phyloP scores from a whole-genome alignment of 192 early-diverging fungal genomes.

The Phlyctochytrium arcticum region DNA sequence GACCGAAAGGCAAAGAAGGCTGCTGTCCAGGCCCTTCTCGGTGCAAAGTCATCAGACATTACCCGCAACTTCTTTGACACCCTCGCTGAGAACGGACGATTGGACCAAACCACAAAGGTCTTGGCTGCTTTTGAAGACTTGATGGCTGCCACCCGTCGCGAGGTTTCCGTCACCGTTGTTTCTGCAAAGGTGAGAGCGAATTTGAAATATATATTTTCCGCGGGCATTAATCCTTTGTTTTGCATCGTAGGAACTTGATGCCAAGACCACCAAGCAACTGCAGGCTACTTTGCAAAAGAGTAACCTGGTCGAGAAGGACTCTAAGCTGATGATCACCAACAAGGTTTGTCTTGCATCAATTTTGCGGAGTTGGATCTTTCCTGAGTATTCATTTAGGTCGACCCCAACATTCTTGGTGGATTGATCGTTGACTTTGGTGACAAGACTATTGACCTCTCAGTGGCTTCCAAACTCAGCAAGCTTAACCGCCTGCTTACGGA shows the following conservation, averaged over 20 bases:
- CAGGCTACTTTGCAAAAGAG: slow-evolving; percentile 78
- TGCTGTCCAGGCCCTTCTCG: slow-evolving; percentile 61
- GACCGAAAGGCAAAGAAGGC: slow-evolving; percentile 74
- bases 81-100: slow-evolving; percentile 91
- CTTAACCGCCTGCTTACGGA: slow-evolving; percentile 87
- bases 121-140: slow-evolving; percentile 74
- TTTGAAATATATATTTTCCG: neutral
- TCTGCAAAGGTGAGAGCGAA: slow-evolving; percentile 69
- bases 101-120: slow-evolving; percentile 78
- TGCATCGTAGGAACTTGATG: slow-evolving; percentile 66
- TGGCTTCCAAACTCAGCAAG: slow-evolving; percentile 91
- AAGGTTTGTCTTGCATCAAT: slow-evolving; percentile 52
- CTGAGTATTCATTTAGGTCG: slow-evolving; percentile 49
- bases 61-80: slow-evolving; percentile 90
- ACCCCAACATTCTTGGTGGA: slow-evolving; percentile 90
- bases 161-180: slow-evolving; percentile 83
- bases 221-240: too few species aligned
- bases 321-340: slow-evolving; percentile 81
- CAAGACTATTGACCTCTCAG: slow-evolving; percentile 97
- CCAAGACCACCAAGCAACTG: slow-evolving; percentile 64
- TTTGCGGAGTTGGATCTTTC: neutral
- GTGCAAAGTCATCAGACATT: slow-evolving; percentile 67
- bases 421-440: slow-evolving; percentile 96
- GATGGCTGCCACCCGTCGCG: slow-evolving; percentile 85
- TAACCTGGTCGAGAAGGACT: slow-evolving; percentile 68